Base-by-base conservation (phyloP, 1,139 yeast species). In the Saccharomyces hybrid region DNA sequence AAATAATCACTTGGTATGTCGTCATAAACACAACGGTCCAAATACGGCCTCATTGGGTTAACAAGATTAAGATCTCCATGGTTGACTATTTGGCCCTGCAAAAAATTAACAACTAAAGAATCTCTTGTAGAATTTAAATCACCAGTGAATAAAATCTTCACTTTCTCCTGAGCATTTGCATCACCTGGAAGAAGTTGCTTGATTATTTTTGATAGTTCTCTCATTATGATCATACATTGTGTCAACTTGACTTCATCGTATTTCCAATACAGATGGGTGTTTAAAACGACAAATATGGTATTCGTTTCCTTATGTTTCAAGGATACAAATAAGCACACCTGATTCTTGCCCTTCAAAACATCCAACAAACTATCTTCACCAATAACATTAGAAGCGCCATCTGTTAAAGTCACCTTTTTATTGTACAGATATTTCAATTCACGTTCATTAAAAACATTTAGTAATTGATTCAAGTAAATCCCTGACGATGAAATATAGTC, bases 241-340 rank as follows among this genome's bases (percentile, higher is more conserved):
- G 80, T 62, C 13, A 81, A 67, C 60, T 80, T 81, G 23, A 82
- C 83, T 59, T 80, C 83, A 55, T 77, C 76, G 55, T 70, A 76
- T 57, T 77, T 75, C 86, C 86, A 82, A 62, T 82, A 82, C n/a
- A 82, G 68, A 64, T 82, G 86, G 0, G 85, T 81, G 57, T 81
- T 82, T 14, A 82, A 70, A 1, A 80, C 74, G 51, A 78, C 77
- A 5, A 81, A 64, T 2, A 66, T 59, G 46, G 74, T 71, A 14
- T 70, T 66, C 0, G 79, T 72, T 1, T 56, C 57, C 52, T 67
- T 71, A 62, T 82, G 85, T 55, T 69, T 66, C 28, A 81, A 64
- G 26, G 77, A 76, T 3, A 78, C 71, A 25, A 81, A 67, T 8
- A 81, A 57, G 1, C 81, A 83, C 5, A 82, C 85, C 26, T 83